These are phyloP conservation scores for Mycena alexandri DNA, from an alignment of 768 basidiomycete species.

Conservation along the genomic window DNA sequence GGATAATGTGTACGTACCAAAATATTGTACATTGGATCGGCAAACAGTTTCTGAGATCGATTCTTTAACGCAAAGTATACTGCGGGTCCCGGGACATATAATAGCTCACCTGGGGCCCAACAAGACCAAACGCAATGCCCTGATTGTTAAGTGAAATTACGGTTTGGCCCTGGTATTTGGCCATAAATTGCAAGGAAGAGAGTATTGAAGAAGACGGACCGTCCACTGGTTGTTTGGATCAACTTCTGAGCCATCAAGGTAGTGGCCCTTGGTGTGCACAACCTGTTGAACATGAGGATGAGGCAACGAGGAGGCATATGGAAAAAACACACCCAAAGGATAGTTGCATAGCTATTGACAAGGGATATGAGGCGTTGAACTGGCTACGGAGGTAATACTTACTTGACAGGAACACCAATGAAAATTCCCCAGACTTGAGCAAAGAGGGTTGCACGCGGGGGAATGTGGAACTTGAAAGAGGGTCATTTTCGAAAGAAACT, in stretches of 20 bases:
- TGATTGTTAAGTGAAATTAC: constrained; percentile 45
- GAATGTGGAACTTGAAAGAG: constrained; percentile 40
- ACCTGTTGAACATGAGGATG: constrained; percentile 28
- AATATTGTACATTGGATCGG: constrained; percentile 40
- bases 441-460: constrained; percentile 39
- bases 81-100: too few species aligned
- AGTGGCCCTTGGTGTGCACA: constrained; percentile 40
- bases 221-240: constrained; percentile 46
- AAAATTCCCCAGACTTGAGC: constrained; percentile 44
- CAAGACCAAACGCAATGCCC: constrained; percentile 42
- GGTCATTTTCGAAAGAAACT: not conserved
- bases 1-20: constrained; percentile 23
- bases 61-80: too few species aligned
- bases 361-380: not conserved
- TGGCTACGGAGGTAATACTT: not conserved
- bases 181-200: too few species aligned
- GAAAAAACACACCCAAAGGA: constrained; percentile 22
- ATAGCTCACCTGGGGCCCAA: constrained; percentile 37
- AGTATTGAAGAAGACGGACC: constrained; percentile 16
- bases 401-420: constrained; percentile 44
- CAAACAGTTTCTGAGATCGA: constrained; percentile 34
- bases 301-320: not conserved
- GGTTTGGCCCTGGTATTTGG: constrained; percentile 36
- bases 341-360: constrained; percentile 39
- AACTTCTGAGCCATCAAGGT: constrained; percentile 33